phyloP scores from a whole-genome alignment of 2,329 filamentous ascomycete genomes.

The Aspergillus spinulosporus region DNA sequence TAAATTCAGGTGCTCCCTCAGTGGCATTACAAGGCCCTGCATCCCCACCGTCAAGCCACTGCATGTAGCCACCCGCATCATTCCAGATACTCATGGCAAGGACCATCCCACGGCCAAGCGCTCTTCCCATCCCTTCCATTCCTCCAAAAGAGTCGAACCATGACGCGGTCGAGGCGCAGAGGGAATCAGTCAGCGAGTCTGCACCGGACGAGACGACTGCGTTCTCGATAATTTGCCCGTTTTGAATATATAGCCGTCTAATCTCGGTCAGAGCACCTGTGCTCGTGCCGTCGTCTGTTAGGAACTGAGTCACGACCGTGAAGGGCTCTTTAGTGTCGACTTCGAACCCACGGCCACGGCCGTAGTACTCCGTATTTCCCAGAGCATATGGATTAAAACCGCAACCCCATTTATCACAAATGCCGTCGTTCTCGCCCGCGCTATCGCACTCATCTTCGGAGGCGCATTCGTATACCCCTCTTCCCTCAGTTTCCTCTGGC shows the following conservation, averaged over 20 bases:
- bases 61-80: conserved; percentile 55
- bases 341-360: conserved; percentile 43
- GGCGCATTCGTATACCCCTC: conserved; percentile 50
- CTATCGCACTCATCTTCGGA: conserved; percentile 31
- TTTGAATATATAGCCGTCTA: conserved; percentile 62
- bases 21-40: conserved; percentile 57
- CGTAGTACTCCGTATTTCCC: conserved; percentile 63
- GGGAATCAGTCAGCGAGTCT: conserved; percentile 56
- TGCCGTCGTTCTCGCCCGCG: conserved; percentile 38
- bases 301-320: conserved; percentile 67
- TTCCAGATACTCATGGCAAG: conserved; percentile 62
- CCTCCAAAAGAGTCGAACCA: conserved; percentile 55
- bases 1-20: conserved; percentile 54
- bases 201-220: conserved; percentile 29
- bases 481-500: conserved; percentile 25
- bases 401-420: conserved; percentile 67
- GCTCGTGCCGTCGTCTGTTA: conserved; percentile 49
- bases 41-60: conserved; percentile 56
- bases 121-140: conserved; percentile 54
- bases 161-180: conserved; percentile 54
- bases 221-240: conserved; percentile 59
- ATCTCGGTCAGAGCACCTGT: conserved; percentile 57
- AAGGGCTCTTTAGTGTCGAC: conserved; percentile 60
- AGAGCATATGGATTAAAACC: conserved; percentile 67
- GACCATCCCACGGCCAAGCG: conserved; percentile 59